Base-by-base conservation (phyloP, 202 grass and related monocot species). In the Alloteropsis angusta region DNA sequence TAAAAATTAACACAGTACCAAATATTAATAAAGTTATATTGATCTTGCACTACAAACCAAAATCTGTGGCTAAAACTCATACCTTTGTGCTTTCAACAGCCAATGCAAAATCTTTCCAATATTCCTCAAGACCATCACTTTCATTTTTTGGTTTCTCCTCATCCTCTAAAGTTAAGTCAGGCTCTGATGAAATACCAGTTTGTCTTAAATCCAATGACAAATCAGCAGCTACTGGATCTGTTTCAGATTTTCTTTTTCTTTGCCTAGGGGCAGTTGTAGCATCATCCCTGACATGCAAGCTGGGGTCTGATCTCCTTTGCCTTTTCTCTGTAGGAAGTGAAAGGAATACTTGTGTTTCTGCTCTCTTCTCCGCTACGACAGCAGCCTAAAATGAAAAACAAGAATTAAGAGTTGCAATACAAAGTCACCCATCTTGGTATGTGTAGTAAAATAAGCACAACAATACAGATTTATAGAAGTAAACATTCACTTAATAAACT, bases 71-170 rank as follows among this genome's bases (percentile, higher is more conserved):
- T 43, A 37, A 41, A 77, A 85, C 21, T 60, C 67, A 4, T 74
- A 98, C 95, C 92, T 93, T 98, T 64, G 95, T 71, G 71, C 82
- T 93, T 83, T 98, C 92, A 82, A 94, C 80, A 68, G 95, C 92
- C 76, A 98, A 9, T 39, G 95, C 88, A 77, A 91, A 93, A 68
- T 95, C 95, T 60, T 90, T 98, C 95, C 92, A 98, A 50, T 95
- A 69, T 85, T 95, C 92, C 30, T 98, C 92, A 19, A 95, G 69
- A 65, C 81, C 92, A 88, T 99, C 96, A 81, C 69, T 87, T 72
- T 87, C 71, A 1, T 72, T 64, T 80, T 65, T 71, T 72, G 82
- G 71, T 68, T 88, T 41, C 26, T 88, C 84, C 54, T 91, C 85
- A 80, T 91, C 81, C 58, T 66, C 74, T 17, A 82, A 18, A 71